phyloP scores from a whole-genome alignment of 768 basidiomycete genomes.

The Termitomyces sp. region DNA sequence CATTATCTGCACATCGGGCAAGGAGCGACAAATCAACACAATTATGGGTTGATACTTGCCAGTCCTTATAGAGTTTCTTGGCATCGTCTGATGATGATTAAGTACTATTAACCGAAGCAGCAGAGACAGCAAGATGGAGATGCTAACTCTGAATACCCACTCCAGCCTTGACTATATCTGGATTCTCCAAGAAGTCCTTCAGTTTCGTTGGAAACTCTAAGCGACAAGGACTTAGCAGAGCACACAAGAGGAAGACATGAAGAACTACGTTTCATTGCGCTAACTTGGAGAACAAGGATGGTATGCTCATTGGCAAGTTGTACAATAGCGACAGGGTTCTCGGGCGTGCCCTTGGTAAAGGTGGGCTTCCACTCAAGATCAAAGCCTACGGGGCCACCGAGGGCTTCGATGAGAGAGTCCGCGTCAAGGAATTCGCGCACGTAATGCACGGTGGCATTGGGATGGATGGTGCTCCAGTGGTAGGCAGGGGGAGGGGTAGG shows the following conservation, averaged over 20 bases:
- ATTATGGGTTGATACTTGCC: slow-evolving; percentile 37
- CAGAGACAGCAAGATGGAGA: slow-evolving; percentile 4
- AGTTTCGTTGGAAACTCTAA: slow-evolving; percentile 52
- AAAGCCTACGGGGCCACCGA: slow-evolving; percentile 48
- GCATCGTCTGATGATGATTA: slow-evolving; percentile 48
- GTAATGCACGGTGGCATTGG: slow-evolving; percentile 27
- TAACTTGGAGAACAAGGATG: slow-evolving; percentile 63
- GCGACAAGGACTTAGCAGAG: background rate
- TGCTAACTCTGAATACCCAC: slow-evolving; percentile 65
- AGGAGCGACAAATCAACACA: slow-evolving; percentile 69
- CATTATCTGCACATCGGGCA: slow-evolving; percentile 65
- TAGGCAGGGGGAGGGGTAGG: slow-evolving; percentile 20
- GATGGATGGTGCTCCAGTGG: slow-evolving; percentile 28
- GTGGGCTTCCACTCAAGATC: slow-evolving; percentile 80
- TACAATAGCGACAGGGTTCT: slow-evolving; percentile 69
- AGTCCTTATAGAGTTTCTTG: slow-evolving; percentile 53
- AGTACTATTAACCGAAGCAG: slow-evolving; percentile 6
- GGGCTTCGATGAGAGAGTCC: slow-evolving; percentile 22
- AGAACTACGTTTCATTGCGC: slow-evolving; percentile 43
- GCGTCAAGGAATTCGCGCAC: slow-evolving; percentile 27
- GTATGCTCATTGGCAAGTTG: slow-evolving; percentile 56
- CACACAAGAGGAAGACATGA: background rate
- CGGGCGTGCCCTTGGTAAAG: slow-evolving; percentile 41
- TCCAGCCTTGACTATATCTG: slow-evolving; percentile 59
- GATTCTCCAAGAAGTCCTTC: slow-evolving; percentile 43